These are phyloP conservation scores for Kluyveromyces nonfermentans DNA, from an alignment of 805 yeast genomes.

Conservation along the genomic window DNA sequence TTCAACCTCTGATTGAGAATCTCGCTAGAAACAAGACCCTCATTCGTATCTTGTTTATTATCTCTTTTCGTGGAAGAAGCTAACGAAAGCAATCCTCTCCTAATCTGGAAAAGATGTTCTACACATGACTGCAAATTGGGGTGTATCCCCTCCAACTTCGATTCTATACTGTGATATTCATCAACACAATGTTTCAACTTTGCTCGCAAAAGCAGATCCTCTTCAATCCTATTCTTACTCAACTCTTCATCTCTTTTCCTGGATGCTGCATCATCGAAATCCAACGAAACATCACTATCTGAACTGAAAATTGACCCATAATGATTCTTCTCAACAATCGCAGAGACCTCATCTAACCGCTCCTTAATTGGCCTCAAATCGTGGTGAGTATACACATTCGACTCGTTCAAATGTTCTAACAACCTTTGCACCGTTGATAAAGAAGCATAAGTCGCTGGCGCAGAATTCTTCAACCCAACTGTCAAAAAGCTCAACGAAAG, in stretches of 20 bases:
- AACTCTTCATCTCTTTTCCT: conserved; percentile 19
- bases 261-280: conserved; percentile 13
- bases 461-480: conserved; percentile 81
- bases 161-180: conserved; percentile 48
- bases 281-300: conserved; percentile 10
- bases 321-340: conserved; percentile 43
- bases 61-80: conserved; percentile 32
- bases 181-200: conserved; percentile 57
- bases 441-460: conserved; percentile 92
- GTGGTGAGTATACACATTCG: conserved; percentile 72
- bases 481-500: conserved; percentile 81
- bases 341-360: conserved; percentile 60
- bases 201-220: conserved; percentile 48
- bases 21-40: conserved; percentile 12
- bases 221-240: conserved; percentile 42
- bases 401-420: conserved; percentile 72
- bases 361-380: conserved; percentile 72
- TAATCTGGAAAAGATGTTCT: conserved; percentile 50
- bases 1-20: conserved; percentile 25
- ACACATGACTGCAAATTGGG: conserved; percentile 42
- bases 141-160: conserved; percentile 44
- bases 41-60: conserved; percentile 10
- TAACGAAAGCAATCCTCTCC: conserved; percentile 50
- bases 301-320: conserved; percentile 8
- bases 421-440: conserved; percentile 77